Evolutionary conservation across 202 grass and related monocot species (phyloP).

Genomic region (Zizania palustris): DNA sequence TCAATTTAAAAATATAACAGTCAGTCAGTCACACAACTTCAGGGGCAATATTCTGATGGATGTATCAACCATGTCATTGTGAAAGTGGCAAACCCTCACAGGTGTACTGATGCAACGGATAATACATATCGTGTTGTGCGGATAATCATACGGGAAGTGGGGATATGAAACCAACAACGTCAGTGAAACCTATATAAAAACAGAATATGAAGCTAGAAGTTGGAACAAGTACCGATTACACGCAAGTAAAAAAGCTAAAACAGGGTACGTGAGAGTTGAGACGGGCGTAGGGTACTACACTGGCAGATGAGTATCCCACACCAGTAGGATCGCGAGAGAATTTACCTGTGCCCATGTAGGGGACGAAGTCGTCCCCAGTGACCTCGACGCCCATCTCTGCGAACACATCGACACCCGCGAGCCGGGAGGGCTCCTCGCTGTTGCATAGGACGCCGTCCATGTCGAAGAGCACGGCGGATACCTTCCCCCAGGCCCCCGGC

Average conservation of each 20-base stretch:
- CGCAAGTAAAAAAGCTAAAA: not conserved
- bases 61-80: slow-evolving; percentile 4
- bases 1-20: slow-evolving; percentile 20
- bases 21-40: slow-evolving; percentile 13
- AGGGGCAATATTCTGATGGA: slow-evolving; percentile 2
- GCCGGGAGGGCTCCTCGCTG: slow-evolving; percentile 84
- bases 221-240: not conserved
- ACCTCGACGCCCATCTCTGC: slow-evolving; percentile 88
- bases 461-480: slow-evolving; percentile 94
- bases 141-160: not conserved
- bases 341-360: slow-evolving; percentile 91
- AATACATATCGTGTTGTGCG: too few species aligned
- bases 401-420: slow-evolving; percentile 82
- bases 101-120: not conserved
- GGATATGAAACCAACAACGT: not conserved
- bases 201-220: not conserved
- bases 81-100: not conserved
- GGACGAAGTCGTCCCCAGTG: slow-evolving; percentile 85
- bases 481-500: slow-evolving; percentile 61
- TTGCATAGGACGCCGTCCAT: slow-evolving; percentile 98
- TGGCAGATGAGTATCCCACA: not conserved
- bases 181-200: too few species aligned
- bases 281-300: slow-evolving; percentile 1
- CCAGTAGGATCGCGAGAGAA: not conserved
- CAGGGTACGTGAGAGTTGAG: too few species aligned